Percentiles rank a stretch among this genome's conserved stretches.
Evolutionary conservation across 257 asterid species (phyloP).

Genomic region (Solanum okadae): DNA sequence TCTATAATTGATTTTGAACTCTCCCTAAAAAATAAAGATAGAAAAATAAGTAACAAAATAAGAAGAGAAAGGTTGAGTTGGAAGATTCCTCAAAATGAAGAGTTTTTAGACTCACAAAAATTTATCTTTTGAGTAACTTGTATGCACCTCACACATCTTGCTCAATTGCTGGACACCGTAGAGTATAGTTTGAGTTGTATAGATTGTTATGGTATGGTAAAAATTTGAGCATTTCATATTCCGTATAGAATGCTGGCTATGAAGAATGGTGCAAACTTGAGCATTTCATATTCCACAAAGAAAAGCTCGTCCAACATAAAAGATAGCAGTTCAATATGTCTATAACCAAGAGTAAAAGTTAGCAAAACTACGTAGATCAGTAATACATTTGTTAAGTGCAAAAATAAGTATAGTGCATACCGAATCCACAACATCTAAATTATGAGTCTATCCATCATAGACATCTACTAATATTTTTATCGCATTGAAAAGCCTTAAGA

Average conservation of each 20-base stretch:
- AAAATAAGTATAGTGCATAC: not conserved
- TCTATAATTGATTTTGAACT: not conserved
- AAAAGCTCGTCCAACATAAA: not conserved
- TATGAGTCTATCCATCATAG: not conserved
- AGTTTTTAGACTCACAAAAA: not conserved
- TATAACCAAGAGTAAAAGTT: not conserved
- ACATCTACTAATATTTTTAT: constrained; percentile 37
- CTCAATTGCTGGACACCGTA: not conserved
- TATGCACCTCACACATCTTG: not conserved
- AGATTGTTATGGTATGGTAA: constrained; percentile 29
- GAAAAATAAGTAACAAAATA: not conserved
- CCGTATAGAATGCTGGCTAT: too few relatives aligned
- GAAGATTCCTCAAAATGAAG: not conserved
- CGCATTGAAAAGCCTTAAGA: constrained; percentile 82
- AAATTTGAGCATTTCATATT: too few relatives aligned
- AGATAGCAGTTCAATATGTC: not conserved
- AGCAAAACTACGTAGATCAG: not conserved
- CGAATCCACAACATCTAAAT: too few relatives aligned
- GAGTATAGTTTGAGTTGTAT: not conserved
- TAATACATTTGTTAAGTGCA: not conserved
- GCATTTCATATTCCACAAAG: constrained; percentile 65
- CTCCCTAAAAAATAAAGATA: too few relatives aligned
- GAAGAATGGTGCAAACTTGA: constrained; percentile 21
- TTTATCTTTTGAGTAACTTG: not conserved
- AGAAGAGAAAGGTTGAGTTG: not conserved